Conservation (phyloP, 148 eudicot genomes). For the Spergularia bocconei region DNA sequence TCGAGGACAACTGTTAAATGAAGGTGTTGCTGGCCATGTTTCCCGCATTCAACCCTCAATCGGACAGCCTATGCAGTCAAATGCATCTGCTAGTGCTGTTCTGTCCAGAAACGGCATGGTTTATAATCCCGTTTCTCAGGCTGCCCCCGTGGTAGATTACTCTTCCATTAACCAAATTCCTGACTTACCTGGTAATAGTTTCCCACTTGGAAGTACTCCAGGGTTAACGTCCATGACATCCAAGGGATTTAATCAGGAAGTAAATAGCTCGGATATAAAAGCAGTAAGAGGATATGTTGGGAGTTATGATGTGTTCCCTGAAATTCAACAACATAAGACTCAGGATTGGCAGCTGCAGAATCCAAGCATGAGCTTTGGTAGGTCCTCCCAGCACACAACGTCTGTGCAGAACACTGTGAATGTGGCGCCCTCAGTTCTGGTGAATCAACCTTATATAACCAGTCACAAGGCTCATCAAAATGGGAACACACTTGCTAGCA, state of each 20-base stretch:
- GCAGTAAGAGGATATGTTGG: slow-evolving; percentile 47
- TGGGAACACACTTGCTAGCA: slow-evolving; percentile 32
- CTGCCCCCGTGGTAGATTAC: slow-evolving; percentile 45
- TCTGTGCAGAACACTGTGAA: slow-evolving; percentile 37
- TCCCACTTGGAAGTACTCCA: slow-evolving; percentile 47
- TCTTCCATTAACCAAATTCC: slow-evolving; percentile 47
- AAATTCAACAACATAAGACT: slow-evolving; percentile 49
- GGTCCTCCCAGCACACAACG: slow-evolving; percentile 31
- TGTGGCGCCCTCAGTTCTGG: slow-evolving; percentile 54
- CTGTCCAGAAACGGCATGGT: slow-evolving; percentile 38
- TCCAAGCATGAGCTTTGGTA: slow-evolving; percentile 35
- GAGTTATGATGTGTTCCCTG: slow-evolving; percentile 58
- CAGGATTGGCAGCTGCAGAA: slow-evolving; percentile 63
- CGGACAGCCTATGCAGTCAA: slow-evolving; percentile 40
- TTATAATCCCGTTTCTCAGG: slow-evolving; percentile 46
- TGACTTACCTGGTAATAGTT: slow-evolving; percentile 41
- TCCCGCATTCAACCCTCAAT: slow-evolving; percentile 44
- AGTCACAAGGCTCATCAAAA: slow-evolving; percentile 35
- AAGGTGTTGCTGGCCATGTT: slow-evolving; percentile 38
- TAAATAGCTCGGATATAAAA: slow-evolving; percentile 45
- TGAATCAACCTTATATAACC: slow-evolving; percentile 47
- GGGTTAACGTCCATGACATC: slow-evolving; percentile 35
- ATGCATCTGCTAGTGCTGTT: slow-evolving; percentile 31
- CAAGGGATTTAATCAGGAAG: slow-evolving; percentile 47
- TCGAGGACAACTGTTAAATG: slow-evolving; percentile 44